Base-by-base conservation (phyloP, 2,329 filamentous ascomycete genomes). In the Blastomyces gilchristii region DNA sequence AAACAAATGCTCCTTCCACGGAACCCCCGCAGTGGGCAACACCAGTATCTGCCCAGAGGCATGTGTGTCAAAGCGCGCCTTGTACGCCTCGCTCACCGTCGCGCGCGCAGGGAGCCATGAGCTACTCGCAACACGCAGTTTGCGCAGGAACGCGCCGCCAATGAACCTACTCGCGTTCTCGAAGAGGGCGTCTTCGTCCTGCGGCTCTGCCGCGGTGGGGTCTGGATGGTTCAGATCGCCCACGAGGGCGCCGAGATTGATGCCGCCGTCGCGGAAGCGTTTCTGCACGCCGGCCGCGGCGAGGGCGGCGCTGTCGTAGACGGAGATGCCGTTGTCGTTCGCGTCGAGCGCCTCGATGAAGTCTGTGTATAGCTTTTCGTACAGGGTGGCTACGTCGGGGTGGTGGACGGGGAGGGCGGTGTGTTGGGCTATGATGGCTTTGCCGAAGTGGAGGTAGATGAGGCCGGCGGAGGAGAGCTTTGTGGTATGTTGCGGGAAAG, bases 1-100 rank as follows among this genome's bases (percentile, higher is more conserved):
- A 79, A 96, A 97, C 22, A 99, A 82, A 75, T 99, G 94, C 72
- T 97, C 93, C 75, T 96, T 94, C 94, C 94, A 97, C 1, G 93
- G 93, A 65, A 93, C 72, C 18, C 78, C 89, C 64, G 88, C 86
- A 73, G 89, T 86, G 67, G 88, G 84, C 63, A 99, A 83, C 34
- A 97, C 87, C 70, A 97, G 81, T 65, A 97, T 85, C 66, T 90
- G 86, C 63, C 92, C 92, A 67, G 87, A 79, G 11, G 86, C 71
- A 73, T 96, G 89, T 72, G 85, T 83, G 68, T 88, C 80, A 58
- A 69, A 71, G 62, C 93, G 86, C 67, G 83, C 82, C 43, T 81
- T 79, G 74, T 94, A 96, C 11, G 93, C 91, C 52, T 83, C 78
- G 68, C 86, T 84, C 58, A 97, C 91, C 62, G 91, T 82, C 45